These are phyloP conservation scores for Sclerotinia borealis DNA, from an alignment of 2,329 filamentous ascomycete genomes.

Conservation along the genomic window DNA sequence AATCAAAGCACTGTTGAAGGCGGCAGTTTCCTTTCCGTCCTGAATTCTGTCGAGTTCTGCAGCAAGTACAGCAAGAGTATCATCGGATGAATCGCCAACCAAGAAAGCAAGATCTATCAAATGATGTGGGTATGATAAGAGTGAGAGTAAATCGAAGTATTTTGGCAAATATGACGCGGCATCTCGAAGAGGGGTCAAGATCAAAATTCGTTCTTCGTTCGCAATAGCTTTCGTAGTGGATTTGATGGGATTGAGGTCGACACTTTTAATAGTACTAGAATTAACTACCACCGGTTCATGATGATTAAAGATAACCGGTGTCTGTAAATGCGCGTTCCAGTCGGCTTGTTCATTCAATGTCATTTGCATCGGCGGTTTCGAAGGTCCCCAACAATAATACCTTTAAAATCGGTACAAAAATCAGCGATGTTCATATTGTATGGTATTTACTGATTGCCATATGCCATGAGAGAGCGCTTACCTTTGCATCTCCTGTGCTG, in stretches of 20 bases:
- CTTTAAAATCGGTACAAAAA: constrained; percentile 41
- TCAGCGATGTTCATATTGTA: background rate
- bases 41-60: constrained; percentile 86
- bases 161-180: constrained; percentile 75
- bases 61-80: constrained; percentile 80
- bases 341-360: constrained; percentile 80
- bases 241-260: constrained; percentile 79
- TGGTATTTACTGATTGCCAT: background rate
- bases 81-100: constrained; percentile 84
- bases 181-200: constrained; percentile 89
- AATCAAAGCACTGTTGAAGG: constrained; percentile 79
- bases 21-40: constrained; percentile 60
- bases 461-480: constrained; percentile 36
- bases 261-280: constrained; percentile 66
- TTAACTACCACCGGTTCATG: constrained; percentile 85
- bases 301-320: constrained; percentile 93
- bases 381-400: constrained; percentile 95
- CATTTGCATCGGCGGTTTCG: constrained; percentile 96
- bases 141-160: constrained; percentile 87
- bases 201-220: constrained; percentile 82
- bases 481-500: constrained; percentile 87
- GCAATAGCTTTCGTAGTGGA: constrained; percentile 72
- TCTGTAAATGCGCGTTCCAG: constrained; percentile 84
- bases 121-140: constrained; percentile 89
- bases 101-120: constrained; percentile 94